Conservation (phyloP, 2,329 filamentous ascomycete species). For the Pleomassaria siparia region DNA sequence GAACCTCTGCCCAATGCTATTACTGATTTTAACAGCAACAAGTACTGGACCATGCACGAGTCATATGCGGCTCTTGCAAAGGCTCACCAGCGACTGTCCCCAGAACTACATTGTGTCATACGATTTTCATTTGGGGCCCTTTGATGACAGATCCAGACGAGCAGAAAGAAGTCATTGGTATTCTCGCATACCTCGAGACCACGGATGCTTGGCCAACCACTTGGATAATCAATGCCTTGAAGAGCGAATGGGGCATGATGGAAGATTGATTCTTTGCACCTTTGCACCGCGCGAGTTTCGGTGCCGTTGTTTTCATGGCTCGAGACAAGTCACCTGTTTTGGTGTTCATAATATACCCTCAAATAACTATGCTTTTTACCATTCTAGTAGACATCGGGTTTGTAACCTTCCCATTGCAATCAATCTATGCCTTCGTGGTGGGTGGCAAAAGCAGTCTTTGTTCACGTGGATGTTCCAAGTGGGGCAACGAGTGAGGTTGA, state of each 20-base stretch:
- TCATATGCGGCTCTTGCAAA: conserved; percentile 29
- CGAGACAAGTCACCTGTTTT: too few relatives aligned
- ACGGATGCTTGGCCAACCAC: conserved; percentile 32
- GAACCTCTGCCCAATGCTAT: not conserved
- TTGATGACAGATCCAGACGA: conserved; percentile 22
- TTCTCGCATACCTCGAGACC: conserved; percentile 25
- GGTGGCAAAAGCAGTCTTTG: too few relatives aligned
- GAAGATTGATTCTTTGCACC: too few relatives aligned
- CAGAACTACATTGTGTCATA: conserved; percentile 28
- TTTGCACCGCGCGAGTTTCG: too few relatives aligned
- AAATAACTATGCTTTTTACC: too few relatives aligned
- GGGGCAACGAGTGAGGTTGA: not conserved
- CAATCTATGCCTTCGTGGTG: too few relatives aligned
- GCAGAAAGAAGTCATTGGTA: conserved; percentile 21
- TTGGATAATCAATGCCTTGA: conserved; percentile 33
- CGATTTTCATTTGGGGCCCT: conserved; percentile 31
- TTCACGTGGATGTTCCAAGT: too few relatives aligned
- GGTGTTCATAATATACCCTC: too few relatives aligned
- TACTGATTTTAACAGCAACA: conserved; percentile 15
- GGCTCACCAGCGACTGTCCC: conserved; percentile 28
- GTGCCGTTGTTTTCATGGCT: too few relatives aligned
- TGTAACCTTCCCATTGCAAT: too few relatives aligned
- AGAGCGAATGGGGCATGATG: conserved; percentile 25
- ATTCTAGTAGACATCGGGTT: too few relatives aligned
- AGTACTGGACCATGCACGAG: conserved; percentile 27